phyloP scores from a whole-genome alignment of 2,329 filamentous ascomycete genomes.

The Colletotrichum sp. region DNA sequence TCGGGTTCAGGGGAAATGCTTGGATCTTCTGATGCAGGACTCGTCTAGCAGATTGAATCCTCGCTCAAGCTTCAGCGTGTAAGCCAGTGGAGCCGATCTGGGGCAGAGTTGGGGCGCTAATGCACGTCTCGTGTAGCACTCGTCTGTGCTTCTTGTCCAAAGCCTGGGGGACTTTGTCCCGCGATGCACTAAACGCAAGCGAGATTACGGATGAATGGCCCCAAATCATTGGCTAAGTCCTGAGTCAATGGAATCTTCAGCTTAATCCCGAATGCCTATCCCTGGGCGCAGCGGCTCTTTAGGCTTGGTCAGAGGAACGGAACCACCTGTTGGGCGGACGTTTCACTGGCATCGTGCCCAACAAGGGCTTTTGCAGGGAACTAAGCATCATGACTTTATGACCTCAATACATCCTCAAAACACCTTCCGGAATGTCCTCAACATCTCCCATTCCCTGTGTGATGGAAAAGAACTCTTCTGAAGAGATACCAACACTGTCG shows the following conservation, averaged over 20 bases:
- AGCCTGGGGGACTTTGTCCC: not conserved
- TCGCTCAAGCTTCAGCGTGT: not conserved
- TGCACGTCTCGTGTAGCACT: not conserved
- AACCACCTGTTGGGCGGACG: not conserved
- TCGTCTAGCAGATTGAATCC: not conserved
- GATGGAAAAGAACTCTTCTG: not conserved
- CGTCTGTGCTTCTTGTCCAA: not conserved
- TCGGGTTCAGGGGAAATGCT: not conserved
- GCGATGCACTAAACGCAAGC: not conserved
- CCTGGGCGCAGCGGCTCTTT: not conserved
- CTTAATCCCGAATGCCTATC: not conserved
- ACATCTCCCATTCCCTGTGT: not conserved
- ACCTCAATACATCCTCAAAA: not conserved
- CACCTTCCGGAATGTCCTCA: not conserved
- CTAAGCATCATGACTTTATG: rapidly evolving
- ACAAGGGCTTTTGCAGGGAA: not conserved
- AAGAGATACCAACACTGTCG: not conserved
- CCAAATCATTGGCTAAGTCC: not conserved
- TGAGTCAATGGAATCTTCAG: too few species aligned
- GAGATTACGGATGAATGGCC: not conserved
- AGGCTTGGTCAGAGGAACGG: not conserved
- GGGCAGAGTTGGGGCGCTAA: not conserved
- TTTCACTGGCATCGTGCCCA: not conserved
- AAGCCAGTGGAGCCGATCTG: not conserved
- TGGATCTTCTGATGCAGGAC: not conserved